phyloP scores from a whole-genome alignment of 441 rosid genomes.

The Capsella rubella region DNA sequence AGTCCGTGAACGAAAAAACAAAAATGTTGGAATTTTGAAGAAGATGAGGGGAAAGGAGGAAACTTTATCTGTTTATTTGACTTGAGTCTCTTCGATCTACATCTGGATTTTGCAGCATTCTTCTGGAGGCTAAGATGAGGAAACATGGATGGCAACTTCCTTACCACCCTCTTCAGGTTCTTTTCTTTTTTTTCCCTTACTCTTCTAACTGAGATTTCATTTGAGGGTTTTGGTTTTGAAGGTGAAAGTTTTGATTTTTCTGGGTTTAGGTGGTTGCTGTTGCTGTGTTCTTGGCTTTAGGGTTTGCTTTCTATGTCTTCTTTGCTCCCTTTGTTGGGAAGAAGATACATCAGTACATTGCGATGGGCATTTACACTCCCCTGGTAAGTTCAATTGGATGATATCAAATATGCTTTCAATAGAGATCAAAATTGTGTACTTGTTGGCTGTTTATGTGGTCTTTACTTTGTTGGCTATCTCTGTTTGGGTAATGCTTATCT shows the following conservation, averaged over 20 bases:
- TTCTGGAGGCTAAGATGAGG: conserved; percentile 66
- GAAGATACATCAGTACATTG: conserved; percentile 76
- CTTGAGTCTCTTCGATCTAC: conserved; percentile 39
- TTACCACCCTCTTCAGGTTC: conserved; percentile 96
- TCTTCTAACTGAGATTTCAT: not conserved
- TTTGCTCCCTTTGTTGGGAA: conserved; percentile 98
- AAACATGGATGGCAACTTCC: conserved; percentile 99
- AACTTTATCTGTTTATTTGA: conserved; percentile 38
- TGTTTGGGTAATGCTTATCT: conserved; percentile 20
- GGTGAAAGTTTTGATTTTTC: conserved; percentile 35
- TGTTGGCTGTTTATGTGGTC: conserved; percentile 34
- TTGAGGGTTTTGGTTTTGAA: conserved; percentile 44
- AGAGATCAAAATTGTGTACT: conserved; percentile 30
- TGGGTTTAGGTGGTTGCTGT: conserved; percentile 89
- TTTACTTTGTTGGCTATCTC: conserved; percentile 28
- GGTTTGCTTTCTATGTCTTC: conserved; percentile 98
- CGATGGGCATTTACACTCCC: conserved; percentile 93
- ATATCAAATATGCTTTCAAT: conserved; percentile 39
- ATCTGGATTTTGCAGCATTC: conserved; percentile 53
- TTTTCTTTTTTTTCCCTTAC: not conserved
- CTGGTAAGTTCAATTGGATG: conserved; percentile 60
- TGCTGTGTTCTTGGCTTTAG: conserved; percentile 96
- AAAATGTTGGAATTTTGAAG: conserved; percentile 49
- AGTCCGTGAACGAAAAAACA: conserved; percentile 46
- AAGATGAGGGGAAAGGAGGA: conserved; percentile 57